Conservation (phyloP, 345 rosid genomes). For the Bretschneidera sinensis region DNA sequence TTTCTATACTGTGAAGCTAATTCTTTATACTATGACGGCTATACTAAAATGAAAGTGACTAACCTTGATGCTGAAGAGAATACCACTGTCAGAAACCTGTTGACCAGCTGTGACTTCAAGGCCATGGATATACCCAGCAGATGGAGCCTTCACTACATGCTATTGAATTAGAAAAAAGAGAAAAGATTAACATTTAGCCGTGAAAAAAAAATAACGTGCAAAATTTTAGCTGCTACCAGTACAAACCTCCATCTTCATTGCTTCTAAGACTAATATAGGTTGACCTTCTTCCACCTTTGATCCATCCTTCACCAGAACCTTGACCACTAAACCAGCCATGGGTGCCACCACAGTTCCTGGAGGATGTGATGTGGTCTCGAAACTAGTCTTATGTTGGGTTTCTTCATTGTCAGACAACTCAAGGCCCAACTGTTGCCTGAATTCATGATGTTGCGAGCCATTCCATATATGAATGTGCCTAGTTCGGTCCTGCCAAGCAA, state of each 20-base stretch:
- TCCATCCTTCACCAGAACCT: conserved; percentile 72
- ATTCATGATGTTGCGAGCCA: conserved; percentile 58
- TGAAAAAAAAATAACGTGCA: not conserved
- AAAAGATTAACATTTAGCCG: conserved; percentile 2
- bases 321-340: conserved; percentile 94
- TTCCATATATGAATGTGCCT: conserved; percentile 77
- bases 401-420: conserved; percentile 53
- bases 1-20: too few relatives aligned
- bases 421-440: conserved; percentile 57
- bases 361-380: conserved; percentile 45
- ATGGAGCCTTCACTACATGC: conserved; percentile 88
- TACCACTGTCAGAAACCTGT: conserved; percentile 68
- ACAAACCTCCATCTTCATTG: conserved; percentile 98
- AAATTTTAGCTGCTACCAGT: conserved; percentile 1
- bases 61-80: conserved; percentile 75
- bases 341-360: conserved; percentile 77
- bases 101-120: conserved; percentile 68
- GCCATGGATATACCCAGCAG: conserved; percentile 58
- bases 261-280: conserved; percentile 79
- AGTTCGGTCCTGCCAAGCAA: conserved; percentile 46
- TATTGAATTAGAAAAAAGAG: conserved; percentile 15
- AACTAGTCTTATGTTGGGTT: conserved; percentile 47
- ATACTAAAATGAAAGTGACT: conserved; percentile 5
- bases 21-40: too few relatives aligned
- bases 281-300: conserved; percentile 69